These are phyloP conservation scores for Clarireedia sp. DNA, from an alignment of 2,329 filamentous ascomycete genomes.

Conservation along the genomic window DNA sequence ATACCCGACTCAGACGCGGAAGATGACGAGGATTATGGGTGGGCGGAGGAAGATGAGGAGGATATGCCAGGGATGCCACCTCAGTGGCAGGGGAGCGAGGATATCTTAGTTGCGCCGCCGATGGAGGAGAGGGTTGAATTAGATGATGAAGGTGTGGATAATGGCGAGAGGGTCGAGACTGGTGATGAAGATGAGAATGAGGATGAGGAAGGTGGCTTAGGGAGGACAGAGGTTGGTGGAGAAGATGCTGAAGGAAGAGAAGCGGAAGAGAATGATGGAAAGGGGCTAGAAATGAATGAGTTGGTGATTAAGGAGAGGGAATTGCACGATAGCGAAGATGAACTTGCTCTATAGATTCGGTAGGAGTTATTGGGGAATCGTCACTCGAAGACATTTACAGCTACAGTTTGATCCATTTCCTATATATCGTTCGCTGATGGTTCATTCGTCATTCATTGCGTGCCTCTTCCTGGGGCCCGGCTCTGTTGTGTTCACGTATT, in stretches of 20 bases:
- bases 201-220: neutral
- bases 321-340: neutral
- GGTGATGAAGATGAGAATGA: neutral
- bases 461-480: no score
- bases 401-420: no score
- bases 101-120: slow-evolving; percentile 40
- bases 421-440: no score
- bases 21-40: slow-evolving; percentile 63
- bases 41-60: slow-evolving; percentile 59
- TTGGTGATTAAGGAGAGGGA: neutral
- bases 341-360: neutral
- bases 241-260: neutral
- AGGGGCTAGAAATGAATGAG: neutral
- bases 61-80: slow-evolving; percentile 48
- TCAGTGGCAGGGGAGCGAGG: slow-evolving; percentile 61
- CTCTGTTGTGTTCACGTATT: no score
- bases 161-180: neutral
- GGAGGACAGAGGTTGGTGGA: neutral
- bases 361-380: no score
- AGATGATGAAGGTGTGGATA: neutral
- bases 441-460: no score
- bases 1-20: slow-evolving; percentile 52
- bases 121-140: slow-evolving; percentile 12
- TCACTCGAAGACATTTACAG: no score
- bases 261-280: no score